Percentiles rank a stretch among this genome's conserved stretches.
phyloP scores from a whole-genome alignment of 1,284 basidiomycete genomes.

The Leccinum griseonigrum region DNA sequence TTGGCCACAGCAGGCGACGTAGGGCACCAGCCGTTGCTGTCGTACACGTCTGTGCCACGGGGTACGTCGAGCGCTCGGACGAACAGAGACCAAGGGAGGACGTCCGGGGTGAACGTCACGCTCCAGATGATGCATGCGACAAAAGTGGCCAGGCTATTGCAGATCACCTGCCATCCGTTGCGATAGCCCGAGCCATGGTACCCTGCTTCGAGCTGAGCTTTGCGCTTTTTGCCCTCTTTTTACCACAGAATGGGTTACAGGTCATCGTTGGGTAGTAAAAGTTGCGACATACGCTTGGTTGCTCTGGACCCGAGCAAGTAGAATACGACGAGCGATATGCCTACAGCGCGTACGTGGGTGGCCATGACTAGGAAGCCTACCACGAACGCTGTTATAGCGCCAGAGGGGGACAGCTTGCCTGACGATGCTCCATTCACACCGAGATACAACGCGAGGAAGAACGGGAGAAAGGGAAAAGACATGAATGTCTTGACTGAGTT shows the following conservation, averaged over 20 bases:
- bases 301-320: conserved; percentile 82
- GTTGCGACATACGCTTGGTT: conserved; percentile 61
- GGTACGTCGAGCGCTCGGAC: neutral
- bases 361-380: conserved; percentile 70
- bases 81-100: conserved; percentile 28
- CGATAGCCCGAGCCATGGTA: conserved; percentile 72
- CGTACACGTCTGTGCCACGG: conserved; percentile 14
- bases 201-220: conserved; percentile 78
- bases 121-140: conserved; percentile 68
- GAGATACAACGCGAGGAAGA: conserved; percentile 38
- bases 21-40: conserved; percentile 26
- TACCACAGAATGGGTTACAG: conserved; percentile 11
- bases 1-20: conserved; percentile 23
- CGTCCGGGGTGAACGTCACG: conserved; percentile 47
- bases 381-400: conserved; percentile 73
- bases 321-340: conserved; percentile 74
- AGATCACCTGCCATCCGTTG: conserved; percentile 75
- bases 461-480: conserved; percentile 29
- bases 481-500: conserved; percentile 3
- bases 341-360: conserved; percentile 64
- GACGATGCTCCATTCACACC: conserved; percentile 43
- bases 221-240: conserved; percentile 64
- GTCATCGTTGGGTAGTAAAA: neutral
- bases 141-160: conserved; percentile 74
- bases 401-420: conserved; percentile 61